These are phyloP conservation scores for Apophysomyces trapeziformis DNA, from an alignment of 371 early-diverging fungal species.

Conservation along the genomic window DNA sequence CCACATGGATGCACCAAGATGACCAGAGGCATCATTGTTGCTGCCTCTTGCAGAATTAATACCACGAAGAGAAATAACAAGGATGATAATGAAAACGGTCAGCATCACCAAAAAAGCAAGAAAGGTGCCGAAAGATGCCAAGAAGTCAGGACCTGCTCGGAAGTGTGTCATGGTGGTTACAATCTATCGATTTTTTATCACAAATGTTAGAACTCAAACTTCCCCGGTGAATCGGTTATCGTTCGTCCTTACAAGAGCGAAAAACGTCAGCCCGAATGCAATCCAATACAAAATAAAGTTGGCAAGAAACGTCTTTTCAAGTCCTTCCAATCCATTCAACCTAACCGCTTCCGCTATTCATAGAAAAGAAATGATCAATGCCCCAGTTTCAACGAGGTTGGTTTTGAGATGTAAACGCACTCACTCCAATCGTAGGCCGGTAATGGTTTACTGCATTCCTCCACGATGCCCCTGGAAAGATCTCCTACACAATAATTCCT, in stretches of 20 bases:
- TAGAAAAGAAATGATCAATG: not conserved
- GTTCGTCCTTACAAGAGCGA: constrained; percentile 19
- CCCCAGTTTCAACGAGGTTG: not conserved
- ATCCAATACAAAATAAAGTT: constrained; percentile 41
- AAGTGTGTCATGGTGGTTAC: constrained; percentile 29
- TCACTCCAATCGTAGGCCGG: constrained; percentile 50
- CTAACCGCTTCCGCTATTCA: constrained; percentile 15
- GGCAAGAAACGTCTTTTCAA: constrained; percentile 28
- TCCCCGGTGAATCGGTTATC: too few species aligned
- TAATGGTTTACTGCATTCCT: constrained; percentile 35
- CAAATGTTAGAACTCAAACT: too few species aligned
- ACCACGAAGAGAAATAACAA: constrained; percentile 40
- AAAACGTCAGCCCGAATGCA: constrained; percentile 32
- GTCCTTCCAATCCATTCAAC: constrained; percentile 15
- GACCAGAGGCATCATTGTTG: constrained; percentile 26
- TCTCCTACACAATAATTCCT: constrained; percentile 45
- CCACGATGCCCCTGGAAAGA: constrained; percentile 19
- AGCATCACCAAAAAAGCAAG: constrained; percentile 34
- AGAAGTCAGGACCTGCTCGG: constrained; percentile 26
- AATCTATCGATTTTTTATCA: not conserved
- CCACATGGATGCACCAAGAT: constrained; percentile 37
- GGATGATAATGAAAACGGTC: constrained; percentile 29
- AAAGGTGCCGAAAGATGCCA: constrained; percentile 33
- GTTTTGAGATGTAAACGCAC: not conserved
- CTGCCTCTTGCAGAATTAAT: constrained; percentile 32